These are phyloP conservation scores for Didymella pomorum DNA, from an alignment of 2,329 filamentous ascomycete species.

Conservation along the genomic window DNA sequence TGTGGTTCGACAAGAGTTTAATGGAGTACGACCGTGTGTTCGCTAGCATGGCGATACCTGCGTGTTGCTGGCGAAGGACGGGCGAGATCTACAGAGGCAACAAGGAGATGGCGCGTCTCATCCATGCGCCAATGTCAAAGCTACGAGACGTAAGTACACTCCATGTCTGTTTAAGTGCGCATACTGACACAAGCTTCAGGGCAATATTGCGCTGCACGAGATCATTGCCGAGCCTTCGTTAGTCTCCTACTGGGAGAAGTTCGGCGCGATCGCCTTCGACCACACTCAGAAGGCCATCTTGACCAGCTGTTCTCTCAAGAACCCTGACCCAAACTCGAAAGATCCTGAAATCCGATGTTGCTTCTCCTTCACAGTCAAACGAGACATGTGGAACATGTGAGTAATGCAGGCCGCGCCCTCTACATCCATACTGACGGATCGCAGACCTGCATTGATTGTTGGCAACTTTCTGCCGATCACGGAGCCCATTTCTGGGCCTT, in stretches of 20 bases:
- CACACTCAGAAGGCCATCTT: slow-evolving; percentile 91
- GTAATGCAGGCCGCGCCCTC: slow-evolving; percentile 47
- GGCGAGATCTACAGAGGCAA: slow-evolving; percentile 98
- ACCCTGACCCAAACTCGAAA: slow-evolving; percentile 66
- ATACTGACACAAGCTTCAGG: slow-evolving; percentile 62
- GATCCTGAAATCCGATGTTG: slow-evolving; percentile 86
- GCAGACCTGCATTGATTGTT: slow-evolving; percentile 85
- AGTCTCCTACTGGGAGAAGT: slow-evolving; percentile 99
- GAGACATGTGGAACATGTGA: slow-evolving; percentile 96
- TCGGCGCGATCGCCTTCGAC: slow-evolving; percentile 97
- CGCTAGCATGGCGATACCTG: slow-evolving; percentile 97
- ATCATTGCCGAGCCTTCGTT: slow-evolving; percentile 94
- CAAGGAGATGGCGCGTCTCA: slow-evolving; percentile 97
- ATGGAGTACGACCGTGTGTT: slow-evolving; percentile 99
- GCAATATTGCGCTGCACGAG: slow-evolving; percentile 92
- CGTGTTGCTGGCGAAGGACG: slow-evolving; percentile 95
- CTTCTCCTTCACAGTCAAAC: slow-evolving; percentile 95
- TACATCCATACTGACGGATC: slow-evolving; percentile 41
- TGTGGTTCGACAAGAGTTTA: slow-evolving; percentile 97
- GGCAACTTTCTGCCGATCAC: slow-evolving; percentile 95
- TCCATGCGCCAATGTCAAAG: slow-evolving; percentile 89
- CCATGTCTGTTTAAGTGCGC: background rate
- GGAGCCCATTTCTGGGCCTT: slow-evolving; percentile 38
- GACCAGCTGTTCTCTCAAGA: slow-evolving; percentile 91
- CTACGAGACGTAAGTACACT: slow-evolving; percentile 79